Evolutionary conservation across 176 grass and related monocot species (phyloP).

Genomic region (Elaeis guineensis): DNA sequence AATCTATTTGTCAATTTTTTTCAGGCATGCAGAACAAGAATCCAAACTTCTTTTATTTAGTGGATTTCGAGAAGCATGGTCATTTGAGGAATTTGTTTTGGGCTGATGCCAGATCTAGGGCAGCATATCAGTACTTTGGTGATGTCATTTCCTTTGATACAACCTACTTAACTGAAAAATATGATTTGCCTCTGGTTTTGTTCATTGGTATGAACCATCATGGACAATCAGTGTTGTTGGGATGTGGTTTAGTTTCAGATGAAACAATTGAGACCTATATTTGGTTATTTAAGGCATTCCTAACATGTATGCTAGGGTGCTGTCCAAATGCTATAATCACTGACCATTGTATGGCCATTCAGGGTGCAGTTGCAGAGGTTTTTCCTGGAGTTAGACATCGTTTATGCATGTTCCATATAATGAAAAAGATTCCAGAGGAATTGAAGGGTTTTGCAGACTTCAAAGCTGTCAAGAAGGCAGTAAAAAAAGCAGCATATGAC

Average conservation of each 20-base stretch:
- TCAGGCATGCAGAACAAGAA: conserved; percentile 22
- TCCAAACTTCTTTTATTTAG: conserved; percentile 25
- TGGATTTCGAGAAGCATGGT: conserved; percentile 22
- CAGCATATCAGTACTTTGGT: conserved; percentile 23
- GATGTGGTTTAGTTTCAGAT: conserved; percentile 25
- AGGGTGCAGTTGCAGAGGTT: conserved; percentile 55
- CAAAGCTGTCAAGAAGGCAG: conserved; percentile 66
- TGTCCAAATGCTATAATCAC: conserved; percentile 59
- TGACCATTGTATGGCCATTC: conserved; percentile 66
- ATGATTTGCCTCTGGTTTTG: conserved; percentile 11
- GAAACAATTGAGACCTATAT: conserved; percentile 3
- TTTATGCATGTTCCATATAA: conserved; percentile 67
- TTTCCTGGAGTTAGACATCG: conserved; percentile 61
- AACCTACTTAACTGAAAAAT: background rate
- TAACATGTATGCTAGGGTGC: conserved; percentile 50
- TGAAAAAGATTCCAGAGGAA: conserved; percentile 73
- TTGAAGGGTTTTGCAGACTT: conserved; percentile 67
- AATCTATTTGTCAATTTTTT: conserved; percentile 25
- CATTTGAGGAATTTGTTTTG: conserved; percentile 26
- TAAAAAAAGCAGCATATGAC: conserved; percentile 70
- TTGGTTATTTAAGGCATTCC: conserved; percentile 56
- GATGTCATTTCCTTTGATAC: conserved; percentile 33
- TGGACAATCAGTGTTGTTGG: conserved; percentile 23
- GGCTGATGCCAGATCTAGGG: conserved; percentile 24
- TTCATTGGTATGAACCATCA: conserved; percentile 36